phyloP scores from a whole-genome alignment of 768 basidiomycete genomes.

The Tulasnella calospora region DNA sequence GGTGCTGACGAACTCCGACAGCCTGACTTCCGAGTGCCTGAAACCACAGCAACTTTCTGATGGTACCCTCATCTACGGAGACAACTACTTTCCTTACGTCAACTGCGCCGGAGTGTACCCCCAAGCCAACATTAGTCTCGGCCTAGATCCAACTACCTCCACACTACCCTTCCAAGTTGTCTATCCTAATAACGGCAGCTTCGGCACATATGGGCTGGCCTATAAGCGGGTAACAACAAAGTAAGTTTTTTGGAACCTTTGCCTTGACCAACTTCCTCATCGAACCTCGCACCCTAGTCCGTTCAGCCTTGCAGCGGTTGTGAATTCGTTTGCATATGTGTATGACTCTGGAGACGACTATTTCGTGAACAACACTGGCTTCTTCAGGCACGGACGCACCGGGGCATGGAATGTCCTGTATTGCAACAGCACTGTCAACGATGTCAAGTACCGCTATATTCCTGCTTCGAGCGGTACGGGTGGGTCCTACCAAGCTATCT shows the following conservation, averaged over 20 bases:
- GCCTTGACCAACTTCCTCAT: neutral
- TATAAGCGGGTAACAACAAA: neutral
- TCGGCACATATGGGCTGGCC: neutral
- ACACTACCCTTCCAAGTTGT: neutral
- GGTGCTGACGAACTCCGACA: neutral
- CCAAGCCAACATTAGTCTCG: neutral
- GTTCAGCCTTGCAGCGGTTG: neutral
- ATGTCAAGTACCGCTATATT: neutral
- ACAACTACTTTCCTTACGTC: neutral
- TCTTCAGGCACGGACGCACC: neutral
- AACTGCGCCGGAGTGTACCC: neutral
- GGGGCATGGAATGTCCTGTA: conserved; percentile 9
- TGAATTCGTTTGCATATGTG: neutral
- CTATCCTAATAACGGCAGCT: neutral
- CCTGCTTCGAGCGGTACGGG: neutral
- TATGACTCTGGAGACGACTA: neutral
- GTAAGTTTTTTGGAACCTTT: neutral
- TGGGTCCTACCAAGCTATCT: neutral
- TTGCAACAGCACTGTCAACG: neutral
- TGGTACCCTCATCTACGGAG: neutral
- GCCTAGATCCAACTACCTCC: neutral
- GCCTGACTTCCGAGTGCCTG: neutral
- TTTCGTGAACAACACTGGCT: neutral
- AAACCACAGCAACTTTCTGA: neutral
- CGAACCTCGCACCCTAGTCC: neutral